Evolutionary conservation across 495 filamentous ascomycete genomes (phyloP).

Genomic region (Neurospora sp.): DNA sequence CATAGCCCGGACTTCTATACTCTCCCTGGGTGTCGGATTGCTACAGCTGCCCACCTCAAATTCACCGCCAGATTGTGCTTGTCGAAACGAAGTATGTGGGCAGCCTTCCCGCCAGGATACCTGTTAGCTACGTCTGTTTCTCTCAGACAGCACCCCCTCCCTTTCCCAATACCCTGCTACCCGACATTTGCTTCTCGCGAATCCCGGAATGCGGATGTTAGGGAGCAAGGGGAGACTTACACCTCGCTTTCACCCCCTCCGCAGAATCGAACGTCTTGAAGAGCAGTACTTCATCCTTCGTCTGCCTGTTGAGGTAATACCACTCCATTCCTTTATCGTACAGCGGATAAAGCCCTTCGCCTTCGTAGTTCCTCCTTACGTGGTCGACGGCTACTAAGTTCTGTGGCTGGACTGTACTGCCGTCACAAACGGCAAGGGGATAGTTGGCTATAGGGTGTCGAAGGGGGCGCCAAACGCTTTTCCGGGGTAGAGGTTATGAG

Average conservation of each 20-base stretch:
- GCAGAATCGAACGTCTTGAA: constrained; percentile 4
- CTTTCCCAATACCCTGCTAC: not conserved
- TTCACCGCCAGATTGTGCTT: not conserved
- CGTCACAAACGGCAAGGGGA: constrained; percentile 4
- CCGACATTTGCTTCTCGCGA: no score
- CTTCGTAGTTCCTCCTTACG: constrained; percentile 1
- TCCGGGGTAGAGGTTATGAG: not conserved
- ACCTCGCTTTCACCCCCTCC: not conserved
- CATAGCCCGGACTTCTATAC: not conserved
- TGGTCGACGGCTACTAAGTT: not conserved
- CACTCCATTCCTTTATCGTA: constrained; percentile 1
- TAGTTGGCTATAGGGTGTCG: not conserved
- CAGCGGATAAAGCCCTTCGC: constrained; percentile 1
- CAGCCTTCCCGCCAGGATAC: not conserved
- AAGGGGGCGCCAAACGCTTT: constrained; percentile 2
- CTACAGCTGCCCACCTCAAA: not conserved
- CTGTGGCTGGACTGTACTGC: not conserved
- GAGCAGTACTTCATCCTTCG: not conserved
- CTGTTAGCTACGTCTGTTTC: not conserved
- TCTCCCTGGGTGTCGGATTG: not conserved
- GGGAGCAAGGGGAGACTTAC: not conserved
- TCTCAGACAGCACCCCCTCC: not conserved
- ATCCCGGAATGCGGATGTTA: no score
- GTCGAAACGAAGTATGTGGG: not conserved
- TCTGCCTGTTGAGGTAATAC: constrained; percentile 1